Evolutionary conservation across 257 asterid species (phyloP), one percentile per base, ranked within the genome.

Genomic region (Penstemon davidsonii): DNA sequence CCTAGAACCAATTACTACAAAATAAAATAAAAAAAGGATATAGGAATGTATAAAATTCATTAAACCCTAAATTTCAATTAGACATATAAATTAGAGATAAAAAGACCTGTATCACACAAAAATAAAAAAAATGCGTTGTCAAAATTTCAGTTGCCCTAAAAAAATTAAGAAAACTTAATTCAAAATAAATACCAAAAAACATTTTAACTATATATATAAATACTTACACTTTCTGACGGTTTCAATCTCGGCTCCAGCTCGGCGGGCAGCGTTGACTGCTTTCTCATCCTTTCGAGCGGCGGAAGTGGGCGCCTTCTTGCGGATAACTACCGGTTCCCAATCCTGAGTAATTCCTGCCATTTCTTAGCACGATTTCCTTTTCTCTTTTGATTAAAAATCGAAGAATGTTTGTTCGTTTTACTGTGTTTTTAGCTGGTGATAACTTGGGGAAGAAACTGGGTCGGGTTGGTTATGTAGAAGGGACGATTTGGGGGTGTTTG

Each of bases 211-310:
- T n/a, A n/a, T n/a, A 52, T 7, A 41, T 3, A 18, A 56, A 56
- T 1, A 72, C 72, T 46, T 65, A 89, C 98, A 79, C 73, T 92
- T 92, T 62, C 73, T 82, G 57, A 92, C 13, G 58, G 98, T 92
- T 67, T 92, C 98, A 84, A 92, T 87, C 75, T 92, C 98, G 8
- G 96, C 98, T 60, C 98, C 98, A 65, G 82, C 18, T 33, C 98
- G 96, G 62, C 98, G 96, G 70, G 98, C 98, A 60, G 96, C 96
- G 91, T 92, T 92, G 77, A 92, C 96, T 38, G 96, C 92, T 72
- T 92, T 92, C 81, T 92, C 96, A 62, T 92, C 98, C 79, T 89
- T 92, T 5, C 96, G 87, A 18, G 96, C 98, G 57, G 98, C 98
- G 78, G 98, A 66, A 8, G 96, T 89, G 2, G 96, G 96, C 8